These are phyloP conservation scores for Peronospora destructor DNA, from an alignment of 352 stramenopile species.

Conservation along the genomic window DNA sequence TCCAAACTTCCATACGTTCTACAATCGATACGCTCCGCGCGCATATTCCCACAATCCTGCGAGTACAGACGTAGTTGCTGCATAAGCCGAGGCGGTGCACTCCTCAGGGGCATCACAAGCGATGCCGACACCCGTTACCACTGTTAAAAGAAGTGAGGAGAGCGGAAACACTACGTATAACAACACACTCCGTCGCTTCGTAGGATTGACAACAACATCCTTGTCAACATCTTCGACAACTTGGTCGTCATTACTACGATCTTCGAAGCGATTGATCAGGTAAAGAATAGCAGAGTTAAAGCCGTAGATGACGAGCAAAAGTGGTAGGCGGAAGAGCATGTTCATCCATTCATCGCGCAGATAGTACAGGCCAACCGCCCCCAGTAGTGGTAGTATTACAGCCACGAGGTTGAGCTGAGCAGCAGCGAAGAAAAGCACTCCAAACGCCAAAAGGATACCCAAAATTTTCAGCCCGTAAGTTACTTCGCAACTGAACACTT, in stretches of 20 bases:
- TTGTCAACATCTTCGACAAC: constrained; percentile 16
- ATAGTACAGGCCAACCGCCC: constrained; percentile 48
- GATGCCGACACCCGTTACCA: constrained; percentile 57
- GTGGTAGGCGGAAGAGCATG: constrained; percentile 65
- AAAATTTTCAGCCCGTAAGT: constrained; percentile 66
- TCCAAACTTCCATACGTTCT: constrained; percentile 23
- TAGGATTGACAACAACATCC: constrained; percentile 12
- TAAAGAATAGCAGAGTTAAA: constrained; percentile 64
- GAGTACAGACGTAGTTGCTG: constrained; percentile 23
- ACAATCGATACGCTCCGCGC: constrained; percentile 50
- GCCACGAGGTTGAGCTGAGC: constrained; percentile 61
- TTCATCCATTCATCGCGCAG: constrained; percentile 74
- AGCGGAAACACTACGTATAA: constrained; percentile 64
- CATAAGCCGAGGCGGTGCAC: constrained; percentile 42
- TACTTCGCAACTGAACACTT: constrained; percentile 60
- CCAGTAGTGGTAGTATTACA: constrained; percentile 41
- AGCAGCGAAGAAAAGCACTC: constrained; percentile 46
- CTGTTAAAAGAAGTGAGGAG: constrained; percentile 48
- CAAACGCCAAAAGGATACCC: constrained; percentile 35
- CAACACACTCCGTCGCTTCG: constrained; percentile 34
- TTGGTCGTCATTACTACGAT: constrained; percentile 13
- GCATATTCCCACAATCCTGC: constrained; percentile 30
- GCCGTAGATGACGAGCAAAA: constrained; percentile 59
- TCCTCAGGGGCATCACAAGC: constrained; percentile 64
- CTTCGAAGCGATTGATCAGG: constrained; percentile 39